Base-by-base conservation (phyloP, 345 rosid species). In the Geranium brycei region DNA sequence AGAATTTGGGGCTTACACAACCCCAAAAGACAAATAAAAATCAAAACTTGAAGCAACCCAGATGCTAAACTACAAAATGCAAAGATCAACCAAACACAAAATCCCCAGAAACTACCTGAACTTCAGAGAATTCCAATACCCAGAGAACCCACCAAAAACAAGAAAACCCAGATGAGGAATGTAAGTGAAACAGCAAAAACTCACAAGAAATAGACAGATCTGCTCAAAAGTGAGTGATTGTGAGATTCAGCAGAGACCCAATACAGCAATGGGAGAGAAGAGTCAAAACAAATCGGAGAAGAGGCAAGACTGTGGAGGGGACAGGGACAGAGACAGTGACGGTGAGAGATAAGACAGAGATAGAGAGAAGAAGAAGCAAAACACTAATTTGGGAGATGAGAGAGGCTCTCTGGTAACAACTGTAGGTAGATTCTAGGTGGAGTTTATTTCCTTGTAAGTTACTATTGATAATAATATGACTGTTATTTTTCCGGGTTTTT, bases 1-100 rank as follows among this genome's bases (percentile, higher is more conserved):
- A 47, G 14, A 13, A 13, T 47, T 47, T 47, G 53, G 53, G 53
- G 53, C 53, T 47, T 47, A 47, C 13, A 47, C 53, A 47, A 47
- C 53, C 11, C 47, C 53, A 47, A 3, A 35, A 35, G 41, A 35
- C 41, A 35, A 47, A 47, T 47, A 47, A 57, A 61, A 32, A 17
- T n/a, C 18, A 1, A 8, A 64, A 62, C 51, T 41, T 70, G 32
- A 19, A 57, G 41, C 47, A 30, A 56, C 51, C 59, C 58, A 70
- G 65, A 66, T 57, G 66, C 69, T 17, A 64, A 53, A 14, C 28
- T 35, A 35, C 19, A 62, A 62, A 17, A 71, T 63, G 63, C 17
- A 30, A 8, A 10, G 53, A 47, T 47, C 53, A 47, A 47, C 13
- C 47, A 38, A 38, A 38, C 6, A 10, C 11, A 38, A 38, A 5